Percentiles rank a stretch among this genome's conserved stretches.
Conservation (phyloP, 208 protist genomes). For the Acanthamoeba triangularis region DNA sequence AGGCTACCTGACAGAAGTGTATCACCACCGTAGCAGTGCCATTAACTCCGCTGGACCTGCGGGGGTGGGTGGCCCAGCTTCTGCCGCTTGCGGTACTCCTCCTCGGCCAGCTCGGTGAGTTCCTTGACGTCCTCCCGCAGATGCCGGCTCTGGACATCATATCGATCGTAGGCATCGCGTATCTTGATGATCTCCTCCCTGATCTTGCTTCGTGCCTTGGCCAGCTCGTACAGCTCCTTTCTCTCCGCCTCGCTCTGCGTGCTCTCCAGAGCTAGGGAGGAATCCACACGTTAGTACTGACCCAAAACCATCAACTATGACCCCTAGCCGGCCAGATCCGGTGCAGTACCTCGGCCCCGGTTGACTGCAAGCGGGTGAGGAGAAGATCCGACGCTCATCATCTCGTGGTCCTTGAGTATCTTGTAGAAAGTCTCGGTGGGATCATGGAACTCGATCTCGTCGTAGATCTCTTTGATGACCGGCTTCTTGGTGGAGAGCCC, state of each 20-base stretch:
- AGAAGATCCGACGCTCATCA: constrained; percentile 24
- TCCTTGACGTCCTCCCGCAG: constrained; percentile 60
- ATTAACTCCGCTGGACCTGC: not conserved
- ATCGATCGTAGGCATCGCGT: constrained; percentile 43
- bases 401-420: constrained; percentile 32
- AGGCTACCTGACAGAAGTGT: no score
- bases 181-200: constrained; percentile 73
- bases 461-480: constrained; percentile 70
- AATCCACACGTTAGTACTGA: no score
- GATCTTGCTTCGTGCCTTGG: constrained; percentile 62
- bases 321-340: not conserved
- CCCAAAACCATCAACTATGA: not conserved
- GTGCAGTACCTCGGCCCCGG: not conserved
- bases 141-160: constrained; percentile 28
- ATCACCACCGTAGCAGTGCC: no score
- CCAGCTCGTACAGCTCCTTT: constrained; percentile 56
- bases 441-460: constrained; percentile 72
- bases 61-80: not conserved
- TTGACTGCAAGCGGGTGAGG: not conserved
- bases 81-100: constrained; percentile 7
- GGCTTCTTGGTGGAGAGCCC: constrained; percentile 41
- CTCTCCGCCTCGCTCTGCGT: constrained; percentile 2
- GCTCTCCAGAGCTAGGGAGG: not conserved
- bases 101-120: constrained; percentile 30
- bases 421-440: constrained; percentile 53